phyloP scores from a whole-genome alignment of 768 basidiomycete genomes.

The Clathrus columnatus region DNA sequence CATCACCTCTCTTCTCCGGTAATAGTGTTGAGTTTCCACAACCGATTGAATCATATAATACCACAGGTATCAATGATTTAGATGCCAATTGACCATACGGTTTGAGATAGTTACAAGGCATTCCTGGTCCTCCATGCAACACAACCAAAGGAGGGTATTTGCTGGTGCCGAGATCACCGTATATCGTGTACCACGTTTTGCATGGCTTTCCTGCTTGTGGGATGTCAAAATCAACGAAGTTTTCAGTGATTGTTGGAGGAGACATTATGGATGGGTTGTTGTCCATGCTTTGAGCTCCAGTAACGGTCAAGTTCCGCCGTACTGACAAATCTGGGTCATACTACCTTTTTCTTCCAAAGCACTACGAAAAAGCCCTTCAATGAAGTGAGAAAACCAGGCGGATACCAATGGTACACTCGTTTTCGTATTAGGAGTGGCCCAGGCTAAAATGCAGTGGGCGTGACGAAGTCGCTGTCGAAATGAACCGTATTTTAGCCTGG shows the following conservation, averaged over 20 bases:
- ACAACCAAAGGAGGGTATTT: constrained; percentile 29
- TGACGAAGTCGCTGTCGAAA: too few relatives aligned
- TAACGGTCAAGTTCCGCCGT: too few relatives aligned
- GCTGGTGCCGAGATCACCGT: constrained; percentile 11
- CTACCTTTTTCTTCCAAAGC: too few relatives aligned
- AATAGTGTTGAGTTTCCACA: constrained; percentile 37
- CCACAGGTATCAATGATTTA: constrained; percentile 31
- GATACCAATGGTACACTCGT: too few relatives aligned
- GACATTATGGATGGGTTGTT: too few relatives aligned
- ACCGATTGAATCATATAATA: constrained; percentile 51
- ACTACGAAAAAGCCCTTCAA: too few relatives aligned
- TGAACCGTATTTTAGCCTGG: too few relatives aligned
- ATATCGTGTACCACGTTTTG: constrained; percentile 11
- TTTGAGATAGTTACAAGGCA: constrained; percentile 33
- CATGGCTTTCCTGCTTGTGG: constrained; percentile 1
- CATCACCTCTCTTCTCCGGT: constrained; percentile 26
- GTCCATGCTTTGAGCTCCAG: too few relatives aligned
- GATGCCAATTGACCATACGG: constrained; percentile 30
- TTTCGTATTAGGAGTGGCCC: too few relatives aligned
- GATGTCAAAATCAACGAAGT: neutral
- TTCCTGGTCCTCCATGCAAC: constrained; percentile 44
- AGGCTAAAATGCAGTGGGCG: too few relatives aligned
- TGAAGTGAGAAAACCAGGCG: too few relatives aligned
- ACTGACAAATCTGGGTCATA: too few relatives aligned
- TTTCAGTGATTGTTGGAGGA: neutral